Percentiles rank a stretch among this genome's conserved stretches.
These are phyloP conservation scores for Fusarium succisae DNA, from an alignment of 2,329 filamentous ascomycete species.

Conservation along the genomic window DNA sequence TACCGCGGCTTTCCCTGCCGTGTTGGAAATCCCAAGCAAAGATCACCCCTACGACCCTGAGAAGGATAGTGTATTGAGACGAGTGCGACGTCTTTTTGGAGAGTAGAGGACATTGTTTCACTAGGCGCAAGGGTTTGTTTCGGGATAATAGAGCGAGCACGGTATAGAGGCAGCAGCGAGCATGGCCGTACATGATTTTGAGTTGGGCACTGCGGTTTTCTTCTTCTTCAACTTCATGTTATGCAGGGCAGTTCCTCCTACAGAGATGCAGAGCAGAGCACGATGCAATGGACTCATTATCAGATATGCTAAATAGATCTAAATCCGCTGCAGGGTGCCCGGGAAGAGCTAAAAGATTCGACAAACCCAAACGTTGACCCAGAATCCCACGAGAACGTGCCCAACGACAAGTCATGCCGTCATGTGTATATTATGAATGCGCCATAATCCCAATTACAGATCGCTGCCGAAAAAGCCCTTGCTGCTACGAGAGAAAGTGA, in stretches of 20 bases:
- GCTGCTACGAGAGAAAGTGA: constrained; percentile 62
- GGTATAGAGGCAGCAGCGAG: not conserved
- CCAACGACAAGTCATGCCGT: constrained; percentile 19
- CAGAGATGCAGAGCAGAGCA: constrained; percentile 5
- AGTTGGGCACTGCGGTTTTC: constrained; percentile 9
- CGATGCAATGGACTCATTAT: constrained; percentile 22
- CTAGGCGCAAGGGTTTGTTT: constrained; percentile 9
- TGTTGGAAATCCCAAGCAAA: constrained; percentile 98
- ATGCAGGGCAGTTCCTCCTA: constrained; percentile 5
- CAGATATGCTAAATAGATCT: constrained; percentile 34
- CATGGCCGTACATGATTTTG: not conserved
- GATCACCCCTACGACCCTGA: constrained; percentile 99
- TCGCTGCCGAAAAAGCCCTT: constrained; percentile 55
- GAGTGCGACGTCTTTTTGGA: constrained; percentile 75
- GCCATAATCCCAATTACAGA: constrained; percentile 46
- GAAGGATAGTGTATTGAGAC: constrained; percentile 95
- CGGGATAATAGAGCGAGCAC: not conserved
- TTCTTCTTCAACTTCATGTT: not conserved
- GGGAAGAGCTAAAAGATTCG: constrained; percentile 34
- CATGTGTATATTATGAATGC: constrained; percentile 19
- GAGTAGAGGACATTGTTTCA: constrained; percentile 60
- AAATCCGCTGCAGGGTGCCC: constrained; percentile 37
- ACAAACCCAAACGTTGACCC: constrained; percentile 31
- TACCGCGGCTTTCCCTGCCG: constrained; percentile 92
- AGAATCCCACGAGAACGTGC: constrained; percentile 31